These are phyloP conservation scores for Stipa capillata DNA, from an alignment of 176 grass and related monocot species.

Conservation along the genomic window DNA sequence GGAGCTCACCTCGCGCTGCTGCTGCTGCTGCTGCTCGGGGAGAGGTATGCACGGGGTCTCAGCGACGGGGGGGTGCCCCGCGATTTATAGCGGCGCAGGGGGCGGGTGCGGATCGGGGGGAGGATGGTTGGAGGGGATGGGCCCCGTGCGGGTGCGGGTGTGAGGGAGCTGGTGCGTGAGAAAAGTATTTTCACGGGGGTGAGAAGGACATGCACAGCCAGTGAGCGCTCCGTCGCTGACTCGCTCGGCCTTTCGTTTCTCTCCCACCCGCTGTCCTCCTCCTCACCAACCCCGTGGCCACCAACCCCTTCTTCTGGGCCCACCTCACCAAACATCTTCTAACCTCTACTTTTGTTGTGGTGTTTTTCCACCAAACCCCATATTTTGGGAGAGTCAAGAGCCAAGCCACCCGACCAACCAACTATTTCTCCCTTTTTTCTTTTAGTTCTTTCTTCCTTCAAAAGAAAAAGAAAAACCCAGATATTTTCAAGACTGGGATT, in stretches of 20 bases:
- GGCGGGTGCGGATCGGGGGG: neutral
- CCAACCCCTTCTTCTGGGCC: neutral
- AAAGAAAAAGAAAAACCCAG: no score
- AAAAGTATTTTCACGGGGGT: neutral
- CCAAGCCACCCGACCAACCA: no score
- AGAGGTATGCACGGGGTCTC: neutral
- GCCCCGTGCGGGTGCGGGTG: neutral
- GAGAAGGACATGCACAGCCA: neutral
- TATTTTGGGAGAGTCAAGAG: no score
- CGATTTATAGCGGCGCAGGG: slow-evolving; percentile 9
- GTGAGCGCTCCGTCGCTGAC: neutral
- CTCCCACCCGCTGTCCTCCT: neutral
- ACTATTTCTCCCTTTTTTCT: no score
- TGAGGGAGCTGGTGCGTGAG: neutral
- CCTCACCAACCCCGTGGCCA: slow-evolving; percentile 5
- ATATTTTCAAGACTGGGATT: no score
- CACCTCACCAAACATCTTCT: neutral
- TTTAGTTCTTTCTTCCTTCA: no score
- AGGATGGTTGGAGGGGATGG: neutral
- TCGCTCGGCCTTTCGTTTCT: neutral
- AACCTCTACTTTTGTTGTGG: no score
- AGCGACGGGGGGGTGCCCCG: neutral
- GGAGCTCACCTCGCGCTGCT: slow-evolving; percentile 13
- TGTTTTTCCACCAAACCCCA: no score
- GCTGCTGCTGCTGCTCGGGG: neutral